A percentile compares a stretch with the other conserved stretches of the same genome.
Conservation (phyloP, 768 basidiomycete species). For the Mycena amicta region DNA sequence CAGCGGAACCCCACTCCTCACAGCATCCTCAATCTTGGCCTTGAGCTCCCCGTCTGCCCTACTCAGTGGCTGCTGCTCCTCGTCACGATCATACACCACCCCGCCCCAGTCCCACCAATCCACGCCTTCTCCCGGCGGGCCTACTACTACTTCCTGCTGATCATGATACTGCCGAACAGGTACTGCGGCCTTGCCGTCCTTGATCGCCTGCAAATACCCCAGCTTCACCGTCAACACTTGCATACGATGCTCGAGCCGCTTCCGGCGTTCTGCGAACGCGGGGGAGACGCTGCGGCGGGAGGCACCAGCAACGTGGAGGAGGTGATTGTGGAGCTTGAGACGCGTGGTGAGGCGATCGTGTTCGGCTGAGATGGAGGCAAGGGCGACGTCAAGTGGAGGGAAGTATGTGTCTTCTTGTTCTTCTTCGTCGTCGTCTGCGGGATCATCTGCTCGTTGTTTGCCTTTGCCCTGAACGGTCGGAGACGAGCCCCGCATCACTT, state of each 20-base stretch:
- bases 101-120: constrained; percentile 25
- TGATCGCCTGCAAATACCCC: neutral
- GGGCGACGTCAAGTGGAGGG: neutral
- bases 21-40: constrained; percentile 31
- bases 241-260: neutral
- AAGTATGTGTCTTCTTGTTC: neutral
- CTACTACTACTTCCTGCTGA: neutral
- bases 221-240: neutral
- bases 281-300: neutral
- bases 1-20: constrained; percentile 31
- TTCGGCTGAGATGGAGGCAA: constrained; percentile 7
- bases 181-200: neutral
- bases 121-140: neutral
- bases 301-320: neutral
- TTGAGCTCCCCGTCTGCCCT: constrained; percentile 38
- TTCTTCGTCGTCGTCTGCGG: neutral
- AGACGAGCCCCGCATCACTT: neutral
- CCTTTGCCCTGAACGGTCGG: neutral
- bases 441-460: neutral
- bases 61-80: constrained; percentile 26
- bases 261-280: neutral
- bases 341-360: neutral
- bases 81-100: constrained; percentile 32
- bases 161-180: neutral
- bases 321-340: constrained; percentile 10